Conservation (phyloP, 2,329 filamentous ascomycete genomes). For the Cladorrhinum sp. region DNA sequence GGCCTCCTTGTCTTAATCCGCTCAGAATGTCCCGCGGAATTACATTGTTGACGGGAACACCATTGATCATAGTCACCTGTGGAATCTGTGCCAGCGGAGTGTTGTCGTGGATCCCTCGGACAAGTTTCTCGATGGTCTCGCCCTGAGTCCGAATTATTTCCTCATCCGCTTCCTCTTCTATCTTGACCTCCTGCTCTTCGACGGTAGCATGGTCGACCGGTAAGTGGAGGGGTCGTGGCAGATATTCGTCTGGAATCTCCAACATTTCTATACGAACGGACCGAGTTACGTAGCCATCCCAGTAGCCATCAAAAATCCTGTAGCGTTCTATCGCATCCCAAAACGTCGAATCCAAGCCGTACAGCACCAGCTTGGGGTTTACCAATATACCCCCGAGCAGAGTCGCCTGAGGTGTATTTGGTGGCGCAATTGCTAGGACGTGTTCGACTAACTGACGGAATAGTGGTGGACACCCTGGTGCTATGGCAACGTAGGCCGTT, state of each 20-base stretch:
- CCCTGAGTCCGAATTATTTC: neutral
- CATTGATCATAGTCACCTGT: neutral
- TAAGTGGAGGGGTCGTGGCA: neutral
- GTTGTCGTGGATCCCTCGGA: neutral
- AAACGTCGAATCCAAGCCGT: neutral
- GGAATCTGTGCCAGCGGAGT: neutral
- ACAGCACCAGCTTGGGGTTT: neutral
- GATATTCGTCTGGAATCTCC: neutral
- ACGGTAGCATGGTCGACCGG: neutral
- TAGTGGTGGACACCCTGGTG: slow-evolving; percentile 12
- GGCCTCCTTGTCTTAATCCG: neutral
- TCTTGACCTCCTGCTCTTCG: neutral
- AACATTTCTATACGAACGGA: neutral
- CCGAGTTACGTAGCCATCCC: neutral
- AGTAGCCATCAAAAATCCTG: neutral
- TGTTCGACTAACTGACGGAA: slow-evolving; percentile 9
- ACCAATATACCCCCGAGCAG: neutral
- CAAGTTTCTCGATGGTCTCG: neutral
- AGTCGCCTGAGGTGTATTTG: neutral
- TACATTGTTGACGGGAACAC: neutral
- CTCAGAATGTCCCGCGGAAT: neutral
- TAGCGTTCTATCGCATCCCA: neutral
- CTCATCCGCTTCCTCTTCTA: neutral
- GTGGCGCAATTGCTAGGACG: neutral
- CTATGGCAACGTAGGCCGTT: slow-evolving; percentile 9